These are phyloP conservation scores for Gastrolobium bilobum DNA, from an alignment of 306 rosid genomes.

Conservation along the genomic window DNA sequence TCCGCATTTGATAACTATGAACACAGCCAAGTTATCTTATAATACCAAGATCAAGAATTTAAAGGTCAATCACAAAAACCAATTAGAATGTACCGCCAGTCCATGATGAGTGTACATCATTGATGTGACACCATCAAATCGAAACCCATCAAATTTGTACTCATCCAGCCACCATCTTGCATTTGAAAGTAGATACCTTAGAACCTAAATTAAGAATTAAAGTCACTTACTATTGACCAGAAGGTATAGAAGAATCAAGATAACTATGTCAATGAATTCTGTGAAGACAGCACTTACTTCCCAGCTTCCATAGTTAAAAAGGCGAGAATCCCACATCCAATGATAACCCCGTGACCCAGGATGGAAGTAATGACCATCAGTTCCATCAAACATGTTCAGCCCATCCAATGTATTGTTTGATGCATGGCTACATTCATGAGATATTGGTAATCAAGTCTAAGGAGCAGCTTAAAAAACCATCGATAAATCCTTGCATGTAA, in stretches of 20 bases:
- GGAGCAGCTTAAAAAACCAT: conserved; percentile 37
- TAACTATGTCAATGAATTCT: conserved; percentile 20
- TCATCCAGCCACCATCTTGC: conserved; percentile 99
- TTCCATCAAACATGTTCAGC: conserved; percentile 97
- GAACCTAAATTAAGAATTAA: conserved; percentile 68
- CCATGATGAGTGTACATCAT: conserved; percentile 99
- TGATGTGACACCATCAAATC: conserved; percentile 98
- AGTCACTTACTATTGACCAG: conserved; percentile 23
- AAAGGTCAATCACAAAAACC: conserved; percentile 23
- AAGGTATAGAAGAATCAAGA: conserved; percentile 37
- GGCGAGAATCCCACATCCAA: conserved; percentile 99
- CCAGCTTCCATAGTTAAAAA: conserved; percentile 99
- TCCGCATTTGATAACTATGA: too few species aligned
- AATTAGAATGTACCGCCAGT: conserved; percentile 66
- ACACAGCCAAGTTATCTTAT: conserved; percentile 28
- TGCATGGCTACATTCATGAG: conserved; percentile 72
- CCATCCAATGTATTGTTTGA: conserved; percentile 96
- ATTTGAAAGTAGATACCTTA: conserved; percentile 92
- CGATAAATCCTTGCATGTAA: conserved; percentile 36
- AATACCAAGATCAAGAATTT: conserved; percentile 34
- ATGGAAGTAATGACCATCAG: conserved; percentile 94
- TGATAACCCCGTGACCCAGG: conserved; percentile 97
- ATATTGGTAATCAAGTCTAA: conserved; percentile 49
- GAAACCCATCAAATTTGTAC: conserved; percentile 95
- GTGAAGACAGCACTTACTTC: conserved; percentile 71